phyloP scores from a whole-genome alignment of 257 asterid genomes.

The Fraxinus anomala region DNA sequence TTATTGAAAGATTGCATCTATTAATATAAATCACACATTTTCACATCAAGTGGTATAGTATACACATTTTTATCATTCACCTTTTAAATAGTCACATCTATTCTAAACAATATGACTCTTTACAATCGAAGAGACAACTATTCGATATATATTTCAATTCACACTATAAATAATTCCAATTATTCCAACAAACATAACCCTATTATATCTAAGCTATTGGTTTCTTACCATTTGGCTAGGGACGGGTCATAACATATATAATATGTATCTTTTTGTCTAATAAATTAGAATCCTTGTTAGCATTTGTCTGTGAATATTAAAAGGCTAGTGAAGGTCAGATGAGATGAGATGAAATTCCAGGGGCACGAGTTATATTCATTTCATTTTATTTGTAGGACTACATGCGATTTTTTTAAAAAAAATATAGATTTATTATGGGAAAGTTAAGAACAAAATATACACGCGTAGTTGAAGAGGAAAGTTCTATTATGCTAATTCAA shows the following conservation, averaged over 20 bases:
- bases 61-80: no score
- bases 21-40: no score
- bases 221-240: conserved; percentile 10
- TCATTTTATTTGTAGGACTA: not conserved
- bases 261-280: not conserved
- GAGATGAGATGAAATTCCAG: not conserved
- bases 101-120: no score
- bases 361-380: not conserved
- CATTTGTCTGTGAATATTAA: not conserved
- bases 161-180: no score
- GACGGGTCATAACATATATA: conserved; percentile 17
- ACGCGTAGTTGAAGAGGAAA: not conserved
- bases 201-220: conserved; percentile 1
- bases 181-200: not conserved
- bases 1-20: no score
- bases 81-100: no score
- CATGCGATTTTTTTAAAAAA: not conserved
- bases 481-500: not conserved
- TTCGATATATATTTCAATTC: no score
- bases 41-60: no score
- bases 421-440: conserved; percentile 18
- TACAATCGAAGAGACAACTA: no score
- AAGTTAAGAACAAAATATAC: not conserved
- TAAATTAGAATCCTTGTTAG: not conserved
- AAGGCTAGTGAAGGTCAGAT: not conserved